These are phyloP conservation scores for Coemansia sp. DNA, from an alignment of 371 early-diverging fungal species.

Conservation along the genomic window DNA sequence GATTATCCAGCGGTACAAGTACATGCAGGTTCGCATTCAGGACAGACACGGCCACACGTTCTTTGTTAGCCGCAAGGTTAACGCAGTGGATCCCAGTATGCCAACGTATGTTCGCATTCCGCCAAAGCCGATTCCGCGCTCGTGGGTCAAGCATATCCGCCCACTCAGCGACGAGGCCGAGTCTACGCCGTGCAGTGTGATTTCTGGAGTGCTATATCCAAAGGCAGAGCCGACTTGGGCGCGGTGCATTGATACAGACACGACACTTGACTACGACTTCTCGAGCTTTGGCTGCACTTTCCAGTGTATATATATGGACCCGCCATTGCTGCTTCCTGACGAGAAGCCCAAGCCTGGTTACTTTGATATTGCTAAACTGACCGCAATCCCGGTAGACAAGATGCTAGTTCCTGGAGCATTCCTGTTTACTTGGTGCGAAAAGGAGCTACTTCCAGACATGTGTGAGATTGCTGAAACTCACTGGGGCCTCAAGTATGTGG, in stretches of 20 bases:
- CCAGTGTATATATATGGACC: conserved; percentile 88
- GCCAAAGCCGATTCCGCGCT: conserved; percentile 72
- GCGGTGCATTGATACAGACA: conserved; percentile 35
- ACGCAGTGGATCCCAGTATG: conserved; percentile 73
- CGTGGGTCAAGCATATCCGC: conserved; percentile 80
- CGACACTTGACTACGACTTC: conserved; percentile 57
- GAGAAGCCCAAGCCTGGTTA: conserved; percentile 64
- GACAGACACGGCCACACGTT: conserved; percentile 78
- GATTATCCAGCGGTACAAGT: conserved; percentile 74
- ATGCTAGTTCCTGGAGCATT: conserved; percentile 73
- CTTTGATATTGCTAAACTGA: conserved; percentile 33
- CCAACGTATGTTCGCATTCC: conserved; percentile 89
- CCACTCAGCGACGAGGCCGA: conserved; percentile 33
- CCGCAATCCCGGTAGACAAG: conserved; percentile 46
- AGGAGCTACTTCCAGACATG: conserved; percentile 79
- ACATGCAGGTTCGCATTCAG: conserved; percentile 80
- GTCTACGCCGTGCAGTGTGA: conserved; percentile 22
- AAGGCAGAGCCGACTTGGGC: conserved; percentile 28
- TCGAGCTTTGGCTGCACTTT: conserved; percentile 61
- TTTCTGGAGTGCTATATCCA: conserved; percentile 41
- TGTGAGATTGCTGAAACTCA: conserved; percentile 61
- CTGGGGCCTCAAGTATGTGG: conserved; percentile 93
- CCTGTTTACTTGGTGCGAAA: conserved; percentile 89
- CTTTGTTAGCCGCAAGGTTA: conserved; percentile 77
- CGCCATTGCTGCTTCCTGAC: conserved; percentile 74